Evolutionary conservation across 805 yeast genomes (phyloP).

Genomic region (Candida krabiensis): DNA sequence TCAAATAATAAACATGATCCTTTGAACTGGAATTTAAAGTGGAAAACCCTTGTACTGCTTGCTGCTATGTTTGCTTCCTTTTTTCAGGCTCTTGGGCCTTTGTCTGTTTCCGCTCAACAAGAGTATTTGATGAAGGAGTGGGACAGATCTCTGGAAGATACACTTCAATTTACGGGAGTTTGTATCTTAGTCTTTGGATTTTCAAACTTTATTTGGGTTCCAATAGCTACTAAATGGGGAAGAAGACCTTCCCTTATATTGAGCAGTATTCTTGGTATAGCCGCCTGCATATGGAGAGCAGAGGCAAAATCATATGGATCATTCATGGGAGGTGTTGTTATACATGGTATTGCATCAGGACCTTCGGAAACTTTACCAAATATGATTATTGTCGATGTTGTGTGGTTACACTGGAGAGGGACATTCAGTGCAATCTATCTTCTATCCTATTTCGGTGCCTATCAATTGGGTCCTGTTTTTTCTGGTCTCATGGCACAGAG

Average conservation of each 20-base stretch:
- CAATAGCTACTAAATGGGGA: conserved; percentile 16
- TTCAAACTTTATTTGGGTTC: conserved; percentile 20
- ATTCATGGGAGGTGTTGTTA: conserved; percentile 16
- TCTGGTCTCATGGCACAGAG: conserved; percentile 18
- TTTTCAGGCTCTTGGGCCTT: conserved; percentile 18
- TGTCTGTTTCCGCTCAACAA: conserved; percentile 15
- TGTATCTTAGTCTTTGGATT: conserved; percentile 18
- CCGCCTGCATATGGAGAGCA: conserved; percentile 19
- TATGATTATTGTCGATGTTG: conserved; percentile 18
- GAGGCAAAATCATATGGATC: conserved; percentile 16
- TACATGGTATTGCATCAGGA: conserved; percentile 20
- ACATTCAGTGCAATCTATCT: conserved; percentile 15
- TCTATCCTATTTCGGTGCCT: conserved; percentile 17
- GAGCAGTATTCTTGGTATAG: conserved; percentile 16
- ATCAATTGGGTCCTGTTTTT: conserved; percentile 17
- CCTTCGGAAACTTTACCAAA: conserved; percentile 19
- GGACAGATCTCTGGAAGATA: conserved; percentile 13
- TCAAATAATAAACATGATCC: conserved; percentile 17
- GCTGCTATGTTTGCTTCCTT: conserved; percentile 12
- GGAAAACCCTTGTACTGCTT: conserved; percentile 10
- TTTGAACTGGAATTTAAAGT: conserved; percentile 12
- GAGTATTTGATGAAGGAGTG: conserved; percentile 16
- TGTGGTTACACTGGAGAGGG: conserved; percentile 17
- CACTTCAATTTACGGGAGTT: conserved; percentile 16
- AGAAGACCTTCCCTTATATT: conserved; percentile 14